These are phyloP conservation scores for Colletotrichum musae DNA, from an alignment of 2,329 filamentous ascomycete genomes.

Conservation along the genomic window DNA sequence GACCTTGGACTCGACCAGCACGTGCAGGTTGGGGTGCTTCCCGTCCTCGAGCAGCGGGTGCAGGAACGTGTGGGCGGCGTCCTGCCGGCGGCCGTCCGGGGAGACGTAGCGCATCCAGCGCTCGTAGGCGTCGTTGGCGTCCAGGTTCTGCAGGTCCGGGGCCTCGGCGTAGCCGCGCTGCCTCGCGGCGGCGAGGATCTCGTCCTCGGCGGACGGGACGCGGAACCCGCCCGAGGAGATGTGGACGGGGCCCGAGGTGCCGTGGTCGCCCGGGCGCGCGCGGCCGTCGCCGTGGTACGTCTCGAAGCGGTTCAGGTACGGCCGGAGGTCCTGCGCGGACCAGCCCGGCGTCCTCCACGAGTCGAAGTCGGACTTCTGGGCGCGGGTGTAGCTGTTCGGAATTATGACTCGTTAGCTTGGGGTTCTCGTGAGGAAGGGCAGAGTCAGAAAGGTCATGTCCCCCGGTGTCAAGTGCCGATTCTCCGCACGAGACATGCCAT, in stretches of 20 bases:
- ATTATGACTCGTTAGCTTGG: constrained; percentile 20
- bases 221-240: constrained; percentile 63
- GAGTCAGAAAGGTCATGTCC: not conserved
- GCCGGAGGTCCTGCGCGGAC: constrained; percentile 64
- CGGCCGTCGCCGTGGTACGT: constrained; percentile 47
- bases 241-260: constrained; percentile 62
- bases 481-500: constrained; percentile 1
- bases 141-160: constrained; percentile 64
- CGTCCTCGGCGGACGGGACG: constrained; percentile 52
- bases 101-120: constrained; percentile 48
- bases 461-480: not conserved
- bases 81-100: constrained; percentile 55
- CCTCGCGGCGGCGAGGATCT: constrained; percentile 61
- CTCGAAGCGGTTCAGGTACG: constrained; percentile 60
- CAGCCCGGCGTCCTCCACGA: constrained; percentile 68
- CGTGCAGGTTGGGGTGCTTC: constrained; percentile 49
- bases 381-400: constrained; percentile 56
- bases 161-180: constrained; percentile 62
- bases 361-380: constrained; percentile 63
- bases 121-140: constrained; percentile 53
- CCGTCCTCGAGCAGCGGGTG: constrained; percentile 48
- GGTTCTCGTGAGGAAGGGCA: not conserved
- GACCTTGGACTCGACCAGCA: constrained; percentile 51
- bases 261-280: constrained; percentile 53
- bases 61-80: constrained; percentile 49